Percentiles rank a stretch among this genome's conserved stretches.
These are phyloP conservation scores for Anethum foeniculum DNA, from an alignment of 140 eudicot species.

Conservation along the genomic window DNA sequence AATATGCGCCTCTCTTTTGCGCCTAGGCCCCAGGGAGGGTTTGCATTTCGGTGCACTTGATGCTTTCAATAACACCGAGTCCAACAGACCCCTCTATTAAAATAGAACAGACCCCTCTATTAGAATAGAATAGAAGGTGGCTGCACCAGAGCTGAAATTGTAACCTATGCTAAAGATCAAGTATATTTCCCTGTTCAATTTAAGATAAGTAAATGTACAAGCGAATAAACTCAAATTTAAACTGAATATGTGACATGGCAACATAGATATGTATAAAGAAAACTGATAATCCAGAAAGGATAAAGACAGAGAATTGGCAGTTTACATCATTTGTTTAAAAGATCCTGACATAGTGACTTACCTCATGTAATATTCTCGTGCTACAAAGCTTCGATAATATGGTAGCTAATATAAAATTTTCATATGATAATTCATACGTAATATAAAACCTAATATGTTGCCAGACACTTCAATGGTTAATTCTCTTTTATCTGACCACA, in stretches of 20 bases:
- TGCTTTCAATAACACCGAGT: background rate
- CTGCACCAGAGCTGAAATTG: background rate
- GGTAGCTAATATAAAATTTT: background rate
- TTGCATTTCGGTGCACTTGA: too few relatives aligned
- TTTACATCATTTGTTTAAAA: background rate
- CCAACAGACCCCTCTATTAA: background rate
- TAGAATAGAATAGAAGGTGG: background rate
- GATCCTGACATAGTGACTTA: background rate
- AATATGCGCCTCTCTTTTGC: too few relatives aligned
- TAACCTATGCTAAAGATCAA: background rate
- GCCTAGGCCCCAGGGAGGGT: too few relatives aligned
- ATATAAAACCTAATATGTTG: background rate
- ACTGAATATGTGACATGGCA: background rate
- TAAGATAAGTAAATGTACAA: background rate
- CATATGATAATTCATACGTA: background rate
- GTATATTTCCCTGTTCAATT: background rate
- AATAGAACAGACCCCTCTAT: background rate
- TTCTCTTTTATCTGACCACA: constrained; percentile 66
- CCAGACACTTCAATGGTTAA: background rate
- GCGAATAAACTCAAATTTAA: background rate
- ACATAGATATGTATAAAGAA: background rate
- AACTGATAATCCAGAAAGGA: background rate
- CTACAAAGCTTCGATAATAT: background rate
- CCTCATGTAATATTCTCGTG: background rate
- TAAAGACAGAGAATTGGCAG: background rate